Conservation (phyloP, 805 yeast genomes). For the Myxozyma sirexii region DNA sequence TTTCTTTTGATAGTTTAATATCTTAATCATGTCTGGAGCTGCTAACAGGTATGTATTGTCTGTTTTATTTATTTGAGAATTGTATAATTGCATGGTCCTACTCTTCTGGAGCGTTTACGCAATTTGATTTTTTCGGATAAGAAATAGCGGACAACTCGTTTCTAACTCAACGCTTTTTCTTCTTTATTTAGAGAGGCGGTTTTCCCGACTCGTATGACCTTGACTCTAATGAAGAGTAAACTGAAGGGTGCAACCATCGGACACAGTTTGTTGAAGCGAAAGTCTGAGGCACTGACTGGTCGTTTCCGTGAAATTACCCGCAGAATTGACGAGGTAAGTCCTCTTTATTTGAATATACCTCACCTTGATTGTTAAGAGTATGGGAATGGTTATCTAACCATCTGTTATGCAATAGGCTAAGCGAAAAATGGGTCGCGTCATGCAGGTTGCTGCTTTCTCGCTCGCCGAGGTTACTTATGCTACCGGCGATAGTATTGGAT, state of each 20-base stretch:
- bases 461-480: conserved; percentile 97
- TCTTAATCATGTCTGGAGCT: conserved; percentile 28
- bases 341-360: not conserved
- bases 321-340: conserved; percentile 75
- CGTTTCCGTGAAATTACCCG: conserved; percentile 94
- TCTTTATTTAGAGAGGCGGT: conserved; percentile 33
- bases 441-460: conserved; percentile 98
- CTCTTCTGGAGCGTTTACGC: not conserved
- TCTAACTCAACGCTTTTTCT: not conserved
- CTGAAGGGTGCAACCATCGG: conserved; percentile 98
- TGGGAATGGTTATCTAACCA: not conserved
- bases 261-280: conserved; percentile 87
- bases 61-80: not conserved
- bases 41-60: conserved; percentile 27
- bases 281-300: conserved; percentile 95
- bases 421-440: conserved; percentile 95
- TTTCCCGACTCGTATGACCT: conserved; percentile 50
- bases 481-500: conserved; percentile 92
- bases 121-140: not conserved
- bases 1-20: not conserved
- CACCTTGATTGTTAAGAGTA: not conserved
- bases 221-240: conserved; percentile 91
- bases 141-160: not conserved
- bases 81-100: not conserved
- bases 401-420: conserved; percentile 54